These are phyloP conservation scores for Chaetomiaceae sp. DNA, from an alignment of 2,329 filamentous ascomycete genomes.

Conservation along the genomic window DNA sequence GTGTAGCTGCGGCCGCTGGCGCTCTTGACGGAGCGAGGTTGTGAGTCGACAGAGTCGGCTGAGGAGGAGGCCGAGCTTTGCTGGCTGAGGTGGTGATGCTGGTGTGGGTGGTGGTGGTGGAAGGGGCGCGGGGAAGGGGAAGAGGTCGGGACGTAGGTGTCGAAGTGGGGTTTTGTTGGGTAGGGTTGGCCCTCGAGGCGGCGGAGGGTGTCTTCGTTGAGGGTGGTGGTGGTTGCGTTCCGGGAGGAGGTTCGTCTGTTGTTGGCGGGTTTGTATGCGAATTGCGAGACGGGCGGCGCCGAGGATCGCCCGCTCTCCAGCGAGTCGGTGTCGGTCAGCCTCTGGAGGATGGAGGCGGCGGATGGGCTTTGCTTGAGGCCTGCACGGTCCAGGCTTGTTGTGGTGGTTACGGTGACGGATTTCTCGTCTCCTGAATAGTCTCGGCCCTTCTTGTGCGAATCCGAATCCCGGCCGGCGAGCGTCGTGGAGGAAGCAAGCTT, in stretches of 20 bases:
- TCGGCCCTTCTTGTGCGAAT: slow-evolving; percentile 17
- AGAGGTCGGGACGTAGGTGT: slow-evolving; percentile 24
- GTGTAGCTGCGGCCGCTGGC: slow-evolving; percentile 23
- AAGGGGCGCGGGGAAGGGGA: slow-evolving; percentile 10
- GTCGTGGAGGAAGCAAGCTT: slow-evolving; percentile 23
- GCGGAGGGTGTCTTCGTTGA: slow-evolving; percentile 29
- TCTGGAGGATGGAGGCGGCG: slow-evolving; percentile 13
- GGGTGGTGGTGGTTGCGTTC: not conserved
- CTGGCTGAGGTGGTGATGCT: slow-evolving; percentile 9
- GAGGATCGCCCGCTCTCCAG: slow-evolving; percentile 4
- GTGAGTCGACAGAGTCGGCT: slow-evolving; percentile 24
- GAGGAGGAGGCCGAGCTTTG: slow-evolving; percentile 26
- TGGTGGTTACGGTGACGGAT: slow-evolving; percentile 8
- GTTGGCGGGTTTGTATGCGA: slow-evolving; percentile 9
- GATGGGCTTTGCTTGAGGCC: slow-evolving; percentile 8
- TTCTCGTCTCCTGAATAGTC: slow-evolving; percentile 14
- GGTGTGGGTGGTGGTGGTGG: slow-evolving; percentile 1
- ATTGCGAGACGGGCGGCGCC: slow-evolving; percentile 18
- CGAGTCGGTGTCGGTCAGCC: slow-evolving; percentile 14
- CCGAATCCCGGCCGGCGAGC: slow-evolving; percentile 17
- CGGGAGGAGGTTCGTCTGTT: slow-evolving; percentile 2
- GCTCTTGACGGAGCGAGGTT: slow-evolving; percentile 19
- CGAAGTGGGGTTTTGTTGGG: slow-evolving; percentile 14
- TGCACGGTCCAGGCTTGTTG: not conserved
- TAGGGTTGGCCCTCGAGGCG: slow-evolving; percentile 26